Percentiles rank a stretch among this genome's conserved stretches.
Conservation (phyloP, 176 grass and related monocot species). For the Alloteropsis semialata region DNA sequence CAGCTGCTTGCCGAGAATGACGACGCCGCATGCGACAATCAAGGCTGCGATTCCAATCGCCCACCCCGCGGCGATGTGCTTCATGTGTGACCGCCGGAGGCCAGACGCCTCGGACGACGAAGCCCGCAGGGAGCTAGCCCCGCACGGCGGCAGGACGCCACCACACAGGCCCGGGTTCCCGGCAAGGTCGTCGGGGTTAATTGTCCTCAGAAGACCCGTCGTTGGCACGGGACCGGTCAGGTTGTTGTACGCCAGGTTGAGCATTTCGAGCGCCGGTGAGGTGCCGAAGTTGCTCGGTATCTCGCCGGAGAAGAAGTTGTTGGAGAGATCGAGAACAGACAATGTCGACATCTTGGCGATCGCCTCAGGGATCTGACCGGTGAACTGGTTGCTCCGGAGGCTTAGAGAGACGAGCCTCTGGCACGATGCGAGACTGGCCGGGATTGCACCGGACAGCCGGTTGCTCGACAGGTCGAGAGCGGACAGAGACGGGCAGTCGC, state of each 20-base stretch:
- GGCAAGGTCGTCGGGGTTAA: slow-evolving; percentile 87
- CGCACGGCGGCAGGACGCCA: slow-evolving; percentile 58
- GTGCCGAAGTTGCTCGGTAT: slow-evolving; percentile 87
- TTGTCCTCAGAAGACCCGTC: slow-evolving; percentile 66
- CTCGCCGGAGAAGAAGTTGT: slow-evolving; percentile 73
- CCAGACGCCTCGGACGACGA: slow-evolving; percentile 17
- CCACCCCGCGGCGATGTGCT: slow-evolving; percentile 81
- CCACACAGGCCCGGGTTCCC: slow-evolving; percentile 83
- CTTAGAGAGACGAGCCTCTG: slow-evolving; percentile 70
- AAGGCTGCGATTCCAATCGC: slow-evolving; percentile 57
- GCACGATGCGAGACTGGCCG: slow-evolving; percentile 74
- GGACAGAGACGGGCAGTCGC: slow-evolving; percentile 63
- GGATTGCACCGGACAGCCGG: slow-evolving; percentile 58
- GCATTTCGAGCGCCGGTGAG: slow-evolving; percentile 87
- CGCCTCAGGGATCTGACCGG: slow-evolving; percentile 56
- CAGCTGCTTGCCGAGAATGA: slow-evolving; percentile 50
- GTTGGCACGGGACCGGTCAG: slow-evolving; percentile 70
- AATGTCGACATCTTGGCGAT: slow-evolving; percentile 86
- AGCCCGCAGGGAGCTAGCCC: slow-evolving; percentile 16
- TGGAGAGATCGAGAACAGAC: slow-evolving; percentile 84
- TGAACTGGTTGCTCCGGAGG: slow-evolving; percentile 73
- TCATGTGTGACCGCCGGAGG: slow-evolving; percentile 50
- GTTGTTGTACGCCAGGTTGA: slow-evolving; percentile 93
- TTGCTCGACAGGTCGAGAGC: slow-evolving; percentile 89
- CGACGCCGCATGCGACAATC: slow-evolving; percentile 28